These are phyloP conservation scores for Claviceps purpurea DNA, from an alignment of 2,329 filamentous ascomycete genomes.

Conservation along the genomic window DNA sequence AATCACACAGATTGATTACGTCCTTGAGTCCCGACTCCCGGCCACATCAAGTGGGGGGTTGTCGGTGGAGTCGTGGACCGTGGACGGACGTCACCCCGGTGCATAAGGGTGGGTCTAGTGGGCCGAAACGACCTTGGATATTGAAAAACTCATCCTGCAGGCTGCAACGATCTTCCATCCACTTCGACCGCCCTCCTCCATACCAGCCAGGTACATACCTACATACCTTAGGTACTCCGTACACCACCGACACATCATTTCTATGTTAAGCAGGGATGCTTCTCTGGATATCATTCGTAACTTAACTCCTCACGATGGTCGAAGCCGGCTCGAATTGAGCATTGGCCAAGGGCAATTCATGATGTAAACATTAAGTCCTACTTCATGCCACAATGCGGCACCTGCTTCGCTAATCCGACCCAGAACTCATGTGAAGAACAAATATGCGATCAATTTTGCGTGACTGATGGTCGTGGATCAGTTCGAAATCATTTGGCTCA, in stretches of 20 bases:
- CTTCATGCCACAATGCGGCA: background rate
- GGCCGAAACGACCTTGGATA: background rate
- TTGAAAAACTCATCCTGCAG: background rate
- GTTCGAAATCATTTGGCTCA: background rate
- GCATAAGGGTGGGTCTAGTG: background rate
- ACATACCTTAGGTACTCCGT: too few relatives aligned
- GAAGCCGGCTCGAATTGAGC: background rate
- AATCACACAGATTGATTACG: slow-evolving; percentile 1
- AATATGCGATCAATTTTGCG: background rate
- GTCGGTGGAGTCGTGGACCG: background rate
- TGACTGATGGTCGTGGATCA: background rate
- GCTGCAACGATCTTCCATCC: background rate
- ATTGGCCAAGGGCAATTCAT: background rate
- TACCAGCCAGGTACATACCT: too few relatives aligned
- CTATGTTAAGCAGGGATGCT: too few relatives aligned
- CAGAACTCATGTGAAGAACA: background rate
- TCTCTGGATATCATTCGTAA: too few relatives aligned
- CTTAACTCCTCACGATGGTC: background rate
- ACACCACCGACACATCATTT: too few relatives aligned
- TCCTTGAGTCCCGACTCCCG: background rate
- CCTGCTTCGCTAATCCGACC: background rate
- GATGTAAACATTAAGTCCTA: background rate
- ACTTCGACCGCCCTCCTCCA: background rate
- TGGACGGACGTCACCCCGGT: too few relatives aligned
- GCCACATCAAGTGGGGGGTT: background rate